Percentiles rank a stretch among this genome's conserved stretches.
Evolutionary conservation across 805 yeast genomes (phyloP).

Genomic region (Candida cerambycidarum): DNA sequence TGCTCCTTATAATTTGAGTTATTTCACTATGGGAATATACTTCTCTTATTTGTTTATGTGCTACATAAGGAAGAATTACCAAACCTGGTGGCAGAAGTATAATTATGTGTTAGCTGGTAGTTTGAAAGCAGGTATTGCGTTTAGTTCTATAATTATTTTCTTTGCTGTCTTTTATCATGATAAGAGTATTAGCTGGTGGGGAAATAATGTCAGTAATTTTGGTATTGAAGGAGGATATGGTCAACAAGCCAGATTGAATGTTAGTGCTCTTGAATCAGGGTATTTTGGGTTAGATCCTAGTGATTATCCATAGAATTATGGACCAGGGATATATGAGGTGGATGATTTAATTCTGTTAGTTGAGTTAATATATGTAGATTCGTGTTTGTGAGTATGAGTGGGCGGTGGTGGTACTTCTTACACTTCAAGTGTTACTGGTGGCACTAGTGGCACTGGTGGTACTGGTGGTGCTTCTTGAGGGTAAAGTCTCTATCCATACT

Average conservation of each 20-base stretch:
- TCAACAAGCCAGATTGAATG: constrained; percentile 12
- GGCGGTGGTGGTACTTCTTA: no score
- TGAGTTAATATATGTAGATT: not conserved
- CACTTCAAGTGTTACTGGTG: not conserved
- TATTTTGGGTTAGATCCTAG: constrained; percentile 30
- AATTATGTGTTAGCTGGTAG: constrained; percentile 32
- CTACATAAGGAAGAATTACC: constrained; percentile 26
- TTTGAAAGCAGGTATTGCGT: constrained; percentile 35
- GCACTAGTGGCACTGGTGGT: no score
- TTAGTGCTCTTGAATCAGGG: constrained; percentile 24
- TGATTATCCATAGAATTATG: constrained; percentile 12
- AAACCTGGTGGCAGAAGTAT: constrained; percentile 37
- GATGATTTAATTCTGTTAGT: not conserved
- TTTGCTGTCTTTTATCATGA: constrained; percentile 37
- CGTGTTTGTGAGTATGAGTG: no score
- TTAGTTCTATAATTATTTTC: constrained; percentile 34
- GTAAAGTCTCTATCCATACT: no score
- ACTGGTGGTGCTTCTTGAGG: no score
- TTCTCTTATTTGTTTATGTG: constrained; percentile 27
- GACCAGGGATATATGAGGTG: no score
- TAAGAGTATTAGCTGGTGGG: constrained; percentile 33
- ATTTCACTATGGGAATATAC: constrained; percentile 30
- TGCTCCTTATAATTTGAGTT: constrained; percentile 34
- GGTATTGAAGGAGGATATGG: constrained; percentile 40
- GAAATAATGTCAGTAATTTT: constrained; percentile 21